Evolutionary conservation across 2,329 filamentous ascomycete genomes (phyloP).

Genomic region (Grosmannia huntii): DNA sequence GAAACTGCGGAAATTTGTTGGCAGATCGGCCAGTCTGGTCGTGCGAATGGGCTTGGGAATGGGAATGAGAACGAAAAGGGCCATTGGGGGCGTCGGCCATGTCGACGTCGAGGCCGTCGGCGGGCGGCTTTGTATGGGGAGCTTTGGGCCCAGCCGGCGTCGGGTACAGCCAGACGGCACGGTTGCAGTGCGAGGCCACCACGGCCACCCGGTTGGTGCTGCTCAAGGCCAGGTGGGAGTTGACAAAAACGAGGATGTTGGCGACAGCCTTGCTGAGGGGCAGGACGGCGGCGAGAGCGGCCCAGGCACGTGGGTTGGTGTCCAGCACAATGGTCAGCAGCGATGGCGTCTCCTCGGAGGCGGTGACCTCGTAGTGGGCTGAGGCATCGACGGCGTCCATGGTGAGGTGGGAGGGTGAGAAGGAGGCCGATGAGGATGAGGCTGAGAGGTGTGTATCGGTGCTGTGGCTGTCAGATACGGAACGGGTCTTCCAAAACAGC

Average conservation of each 20-base stretch:
- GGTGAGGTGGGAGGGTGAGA: constrained; percentile 10
- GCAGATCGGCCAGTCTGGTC: constrained; percentile 29
- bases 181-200: constrained; percentile 77
- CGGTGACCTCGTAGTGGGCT: constrained; percentile 44
- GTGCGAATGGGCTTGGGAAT: not conserved
- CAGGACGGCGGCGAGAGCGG: constrained; percentile 58
- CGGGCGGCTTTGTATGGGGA: no score
- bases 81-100: not conserved
- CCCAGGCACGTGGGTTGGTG: constrained; percentile 89
- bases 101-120: constrained; percentile 8
- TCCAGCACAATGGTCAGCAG: constrained; percentile 86
- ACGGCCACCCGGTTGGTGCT: constrained; percentile 88
- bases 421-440: not conserved
- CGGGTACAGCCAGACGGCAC: constrained; percentile 84
- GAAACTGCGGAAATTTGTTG: constrained; percentile 92
- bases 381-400: constrained; percentile 48
- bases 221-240: constrained; percentile 88
- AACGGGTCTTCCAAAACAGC: no score
- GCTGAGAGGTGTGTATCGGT: no score
- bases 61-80: not conserved
- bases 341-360: constrained; percentile 53
- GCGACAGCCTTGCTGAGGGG: constrained; percentile 76
- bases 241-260: constrained; percentile 87
- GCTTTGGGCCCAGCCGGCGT: constrained; percentile 10
- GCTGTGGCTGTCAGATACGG: no score